Percentiles rank a stretch among this genome's conserved stretches.
These are phyloP conservation scores for Mycena filopes DNA, from an alignment of 768 basidiomycete species.

Conservation along the genomic window DNA sequence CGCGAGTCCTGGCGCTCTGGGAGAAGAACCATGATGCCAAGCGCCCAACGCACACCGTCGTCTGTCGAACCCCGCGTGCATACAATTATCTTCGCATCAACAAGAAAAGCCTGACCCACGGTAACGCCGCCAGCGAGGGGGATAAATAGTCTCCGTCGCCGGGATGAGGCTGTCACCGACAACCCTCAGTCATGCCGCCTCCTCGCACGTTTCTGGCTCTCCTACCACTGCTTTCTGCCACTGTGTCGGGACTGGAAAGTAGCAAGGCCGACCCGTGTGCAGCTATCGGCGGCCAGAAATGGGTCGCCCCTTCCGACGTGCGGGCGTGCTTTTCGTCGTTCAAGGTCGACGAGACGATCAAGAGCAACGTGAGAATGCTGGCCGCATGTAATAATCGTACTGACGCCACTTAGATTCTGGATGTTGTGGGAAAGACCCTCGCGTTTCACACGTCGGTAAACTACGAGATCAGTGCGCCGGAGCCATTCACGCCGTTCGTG, in stretches of 20 bases:
- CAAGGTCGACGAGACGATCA: slow-evolving; percentile 56
- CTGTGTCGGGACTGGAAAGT: not conserved
- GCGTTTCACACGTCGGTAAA: slow-evolving; percentile 72
- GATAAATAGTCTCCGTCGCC: no score
- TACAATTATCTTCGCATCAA: no score
- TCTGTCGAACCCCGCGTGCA: no score
- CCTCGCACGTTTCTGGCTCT: no score
- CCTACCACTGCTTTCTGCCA: not conserved
- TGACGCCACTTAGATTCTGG: slow-evolving; percentile 51
- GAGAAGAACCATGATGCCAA: no score
- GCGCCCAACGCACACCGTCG: no score
- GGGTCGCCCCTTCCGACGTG: slow-evolving; percentile 63
- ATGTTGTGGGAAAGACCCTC: slow-evolving; percentile 67
- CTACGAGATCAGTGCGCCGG: slow-evolving; percentile 65
- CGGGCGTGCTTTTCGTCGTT: slow-evolving; percentile 64
- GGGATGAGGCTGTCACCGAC: no score
- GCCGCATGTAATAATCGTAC: not conserved
- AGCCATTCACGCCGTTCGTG: slow-evolving; percentile 62
- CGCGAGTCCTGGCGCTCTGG: no score
- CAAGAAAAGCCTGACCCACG: no score
- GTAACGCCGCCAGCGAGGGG: no score
- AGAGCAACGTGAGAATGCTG: slow-evolving; percentile 56
- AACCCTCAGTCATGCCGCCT: no score
- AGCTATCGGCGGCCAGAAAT: slow-evolving; percentile 62
- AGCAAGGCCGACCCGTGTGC: slow-evolving; percentile 57